These are phyloP conservation scores for Boletus holoroseus DNA, from an alignment of 1,284 basidiomycete genomes.

Conservation along the genomic window DNA sequence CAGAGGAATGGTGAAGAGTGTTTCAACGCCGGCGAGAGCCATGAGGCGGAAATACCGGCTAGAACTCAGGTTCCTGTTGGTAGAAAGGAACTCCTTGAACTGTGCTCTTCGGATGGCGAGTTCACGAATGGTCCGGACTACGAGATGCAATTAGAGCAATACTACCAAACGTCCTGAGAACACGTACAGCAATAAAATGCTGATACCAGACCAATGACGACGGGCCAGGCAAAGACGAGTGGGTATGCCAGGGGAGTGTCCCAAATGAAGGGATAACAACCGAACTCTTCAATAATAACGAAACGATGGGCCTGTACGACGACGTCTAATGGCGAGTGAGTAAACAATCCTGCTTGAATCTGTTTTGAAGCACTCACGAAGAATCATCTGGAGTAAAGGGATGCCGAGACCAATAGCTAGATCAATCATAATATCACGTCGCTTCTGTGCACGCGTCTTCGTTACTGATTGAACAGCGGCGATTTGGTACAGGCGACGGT, in stretches of 20 bases:
- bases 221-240: constrained; percentile 21
- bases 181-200: constrained; percentile 27
- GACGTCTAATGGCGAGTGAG: constrained; percentile 23
- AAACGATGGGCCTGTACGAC: constrained; percentile 37
- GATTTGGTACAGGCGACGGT: constrained; percentile 41
- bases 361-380: constrained; percentile 39
- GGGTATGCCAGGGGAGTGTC: constrained; percentile 28
- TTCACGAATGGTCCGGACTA: constrained; percentile 28
- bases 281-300: constrained; percentile 36
- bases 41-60: constrained; percentile 49
- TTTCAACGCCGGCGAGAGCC: constrained; percentile 40
- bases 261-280: constrained; percentile 33
- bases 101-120: constrained; percentile 26
- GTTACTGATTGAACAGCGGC: constrained; percentile 37
- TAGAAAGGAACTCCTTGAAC: constrained; percentile 31
- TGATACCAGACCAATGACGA: constrained; percentile 28
- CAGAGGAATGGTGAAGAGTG: constrained; percentile 35
- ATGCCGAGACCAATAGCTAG: constrained; percentile 43
- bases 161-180: not conserved
- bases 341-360: not conserved
- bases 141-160: not conserved
- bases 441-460: constrained; percentile 34
- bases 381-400: constrained; percentile 44
- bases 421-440: constrained; percentile 40
- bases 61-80: constrained; percentile 30